These are phyloP conservation scores for Mycena sanguinolenta DNA, from an alignment of 768 basidiomycete species.

Conservation along the genomic window DNA sequence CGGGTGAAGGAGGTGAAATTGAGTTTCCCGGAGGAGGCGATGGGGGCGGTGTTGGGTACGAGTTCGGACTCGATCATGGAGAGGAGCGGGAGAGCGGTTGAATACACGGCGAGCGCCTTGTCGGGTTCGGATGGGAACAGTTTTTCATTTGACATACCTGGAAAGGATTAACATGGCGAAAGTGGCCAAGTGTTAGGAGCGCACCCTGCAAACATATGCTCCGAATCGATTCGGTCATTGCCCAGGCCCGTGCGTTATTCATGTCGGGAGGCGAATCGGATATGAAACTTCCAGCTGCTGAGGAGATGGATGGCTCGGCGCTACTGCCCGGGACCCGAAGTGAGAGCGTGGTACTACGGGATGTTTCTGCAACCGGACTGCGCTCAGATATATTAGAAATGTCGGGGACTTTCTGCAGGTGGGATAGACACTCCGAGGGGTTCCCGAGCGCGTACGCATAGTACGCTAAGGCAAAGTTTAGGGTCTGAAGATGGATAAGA, in stretches of 20 bases:
- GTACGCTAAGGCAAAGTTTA: slow-evolving; percentile 79
- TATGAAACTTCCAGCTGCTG: slow-evolving; percentile 64
- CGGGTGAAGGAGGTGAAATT: slow-evolving; percentile 70
- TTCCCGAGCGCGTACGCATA: slow-evolving; percentile 83
- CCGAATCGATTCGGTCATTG: slow-evolving; percentile 78
- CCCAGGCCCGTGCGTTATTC: slow-evolving; percentile 79
- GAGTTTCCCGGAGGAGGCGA: slow-evolving; percentile 50
- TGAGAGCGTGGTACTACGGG: slow-evolving; percentile 55
- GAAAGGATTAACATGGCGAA: slow-evolving; percentile 3
- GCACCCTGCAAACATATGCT: slow-evolving; percentile 85
- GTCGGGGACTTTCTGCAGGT: slow-evolving; percentile 69
- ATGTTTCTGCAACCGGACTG: slow-evolving; percentile 60
- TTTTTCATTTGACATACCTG: slow-evolving; percentile 85
- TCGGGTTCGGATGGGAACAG: slow-evolving; percentile 62
- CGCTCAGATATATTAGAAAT: slow-evolving; percentile 68
- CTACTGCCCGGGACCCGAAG: slow-evolving; percentile 50
- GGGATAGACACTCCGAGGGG: slow-evolving; percentile 71
- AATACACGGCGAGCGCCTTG: slow-evolving; percentile 70
- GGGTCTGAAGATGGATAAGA: slow-evolving; percentile 60
- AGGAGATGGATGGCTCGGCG: slow-evolving; percentile 57
- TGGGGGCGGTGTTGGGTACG: slow-evolving; percentile 45
- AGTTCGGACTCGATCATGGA: slow-evolving; percentile 62
- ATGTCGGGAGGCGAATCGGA: slow-evolving; percentile 65
- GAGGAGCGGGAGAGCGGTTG: slow-evolving; percentile 68
- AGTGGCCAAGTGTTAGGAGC: slow-evolving; percentile 18